Base-by-base conservation (phyloP, 257 asterid species). In the Nemophila menziesii region DNA sequence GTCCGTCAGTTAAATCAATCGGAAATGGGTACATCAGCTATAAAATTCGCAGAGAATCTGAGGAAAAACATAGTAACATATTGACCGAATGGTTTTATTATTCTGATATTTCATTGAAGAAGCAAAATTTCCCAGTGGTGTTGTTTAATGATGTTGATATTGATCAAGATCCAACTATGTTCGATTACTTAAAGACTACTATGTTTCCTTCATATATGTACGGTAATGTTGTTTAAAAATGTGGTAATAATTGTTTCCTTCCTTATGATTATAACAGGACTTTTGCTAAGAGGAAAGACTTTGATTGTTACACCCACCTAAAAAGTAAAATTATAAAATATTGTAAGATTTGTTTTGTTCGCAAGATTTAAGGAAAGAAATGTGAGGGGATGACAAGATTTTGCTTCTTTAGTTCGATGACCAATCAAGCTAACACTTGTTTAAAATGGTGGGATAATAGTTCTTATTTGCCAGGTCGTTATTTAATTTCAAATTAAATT, bases 211-310 rank as follows among this genome's bases (percentile, higher is more conserved):
- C 71, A 0, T 61, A 53, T n/a, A 75, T 72, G 20, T 48, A 48
- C 46, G 53, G 55, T 40, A 19, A 16, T 27, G 58, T 58, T 33
- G 49, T 34, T 9, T 72, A 73, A 29, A 81, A 73, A 5, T 87
- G 93, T 61, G 4, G 5, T 11, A 80, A 66, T 44, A 58, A 59
- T 45, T 87, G 97, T 68, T 61, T 71, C 38, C 74, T 87, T 44
- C 77, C 92, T 0, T 87, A 77, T 49, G 92, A 79, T 19, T 20
- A 26, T 6, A 49, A 71, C 40, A n/a, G 97, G 97, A 41, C 65
- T 70, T 69, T 56, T 87, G 34, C 58, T 71, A 56, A 80, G 71
- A 72, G 97, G 97, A 4, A 87, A 87, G 16, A 92, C 93, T 0
- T 46, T 87, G 66, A 56, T 82, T n/a, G n/a, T n/a, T n/a, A n/a